Evolutionary conservation across 768 basidiomycete genomes (phyloP), one percentile per base, ranked within the genome.

Genomic region (Pleurotus ostreatus): DNA sequence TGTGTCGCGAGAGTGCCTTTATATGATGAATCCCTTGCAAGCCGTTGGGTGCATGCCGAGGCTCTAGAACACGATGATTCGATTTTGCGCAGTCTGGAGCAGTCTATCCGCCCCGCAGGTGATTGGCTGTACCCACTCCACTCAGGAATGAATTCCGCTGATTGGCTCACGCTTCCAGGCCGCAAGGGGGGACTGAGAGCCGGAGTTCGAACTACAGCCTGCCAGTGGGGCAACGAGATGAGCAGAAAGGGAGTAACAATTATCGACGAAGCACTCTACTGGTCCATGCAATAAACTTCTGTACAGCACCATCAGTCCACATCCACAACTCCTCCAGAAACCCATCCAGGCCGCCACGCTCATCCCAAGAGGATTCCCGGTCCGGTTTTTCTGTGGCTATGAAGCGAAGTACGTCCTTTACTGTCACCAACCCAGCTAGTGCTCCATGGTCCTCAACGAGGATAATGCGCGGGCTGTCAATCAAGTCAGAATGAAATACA

Each of bases 381-480:
- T 77, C 77, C 13, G 78, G 76, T 57, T 78, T 78, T 63, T 83
- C 79, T 25, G 79, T 80, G 13, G 82, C 77, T 56, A 90, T 96
- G 65, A 95, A 93, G 52, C 87, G 87, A 13, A 99, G 73, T 3
- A 98, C 93, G 64, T 99, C 97, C 68, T 99, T 99, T 46, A 98
- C 92, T 0, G 95, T 98, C 37, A 98, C 85, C 25, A 99, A 75
- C 1, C 97, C 97, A 7, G 79, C 82, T 9, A 99, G 77, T 34
- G 74, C 70, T 8, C 96, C 96, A 63, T 88, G 83, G 57, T 92
- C 84, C 66, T 94, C 92, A 3, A 98, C 94, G 12, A 98, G 79
- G 55, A 99, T 96, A n/a, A 96, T 91, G 23, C 95, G 89, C 0
- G 97, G 97, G 6, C 96, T 98, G 60, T 3, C 56, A 57, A 15